Percentiles rank a stretch among this genome's conserved stretches.
Conservation (phyloP, 257 asterid genomes). For the Gentiana straminea region DNA sequence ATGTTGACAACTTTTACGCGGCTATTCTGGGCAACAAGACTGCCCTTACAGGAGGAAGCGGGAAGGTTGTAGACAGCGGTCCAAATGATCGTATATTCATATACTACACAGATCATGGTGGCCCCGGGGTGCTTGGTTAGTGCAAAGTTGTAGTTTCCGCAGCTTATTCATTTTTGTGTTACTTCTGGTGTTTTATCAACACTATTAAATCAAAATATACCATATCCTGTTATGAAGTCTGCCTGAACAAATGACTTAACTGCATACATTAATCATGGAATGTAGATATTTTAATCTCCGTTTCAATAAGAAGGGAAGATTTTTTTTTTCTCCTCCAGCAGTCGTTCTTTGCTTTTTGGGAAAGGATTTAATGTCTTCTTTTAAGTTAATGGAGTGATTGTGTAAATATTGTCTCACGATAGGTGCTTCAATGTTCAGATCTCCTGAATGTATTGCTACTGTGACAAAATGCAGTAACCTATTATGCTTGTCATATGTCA, state of each 20-base stretch:
- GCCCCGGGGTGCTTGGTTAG: constrained; percentile 94
- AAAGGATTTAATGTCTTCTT: no score
- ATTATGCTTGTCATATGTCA: constrained; percentile 7
- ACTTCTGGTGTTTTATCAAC: no score
- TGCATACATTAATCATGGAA: no score
- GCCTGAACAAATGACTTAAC: no score
- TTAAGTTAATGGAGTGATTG: no score
- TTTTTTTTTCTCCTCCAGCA: no score
- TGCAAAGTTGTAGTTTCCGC: background rate
- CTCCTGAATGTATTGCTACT: background rate
- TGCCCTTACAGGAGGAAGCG: constrained; percentile 82
- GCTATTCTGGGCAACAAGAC: constrained; percentile 75
- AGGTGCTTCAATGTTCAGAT: background rate
- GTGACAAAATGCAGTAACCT: background rate
- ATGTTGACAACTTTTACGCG: constrained; percentile 57
- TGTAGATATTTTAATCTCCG: no score
- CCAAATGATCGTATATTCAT: constrained; percentile 84
- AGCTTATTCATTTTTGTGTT: background rate
- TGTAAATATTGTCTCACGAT: no score
- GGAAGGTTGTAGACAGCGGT: constrained; percentile 89
- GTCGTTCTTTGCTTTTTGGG: no score
- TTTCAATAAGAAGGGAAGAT: no score
- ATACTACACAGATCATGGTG: constrained; percentile 90
- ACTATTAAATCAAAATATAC: no score
- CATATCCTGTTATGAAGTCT: no score